Evolutionary conservation across 23 red algal species (phyloP).

Genomic region (Gracilaria gracilis): DNA sequence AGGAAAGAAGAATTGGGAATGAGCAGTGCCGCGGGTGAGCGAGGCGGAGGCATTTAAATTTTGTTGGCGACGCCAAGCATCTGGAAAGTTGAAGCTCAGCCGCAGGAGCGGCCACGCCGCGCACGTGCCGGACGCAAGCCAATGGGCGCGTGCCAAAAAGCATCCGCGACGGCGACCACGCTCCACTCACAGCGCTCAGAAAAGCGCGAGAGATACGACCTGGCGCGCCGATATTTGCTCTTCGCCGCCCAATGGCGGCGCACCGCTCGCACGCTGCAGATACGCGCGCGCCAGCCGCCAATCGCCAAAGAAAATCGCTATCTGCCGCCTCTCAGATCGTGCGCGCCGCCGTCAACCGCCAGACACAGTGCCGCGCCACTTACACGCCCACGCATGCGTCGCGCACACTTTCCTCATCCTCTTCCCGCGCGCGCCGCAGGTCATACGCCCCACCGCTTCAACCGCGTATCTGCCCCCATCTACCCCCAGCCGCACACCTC

Average conservation of each 20-base stretch:
- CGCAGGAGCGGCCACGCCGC: background rate
- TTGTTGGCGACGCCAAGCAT: too few species aligned
- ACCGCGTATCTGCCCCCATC: background rate
- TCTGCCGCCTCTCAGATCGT: background rate
- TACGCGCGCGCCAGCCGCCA: background rate
- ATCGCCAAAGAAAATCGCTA: background rate
- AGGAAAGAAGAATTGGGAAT: too few species aligned
- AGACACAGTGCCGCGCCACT: background rate
- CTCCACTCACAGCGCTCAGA: background rate
- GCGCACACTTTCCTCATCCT: background rate
- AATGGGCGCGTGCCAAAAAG: background rate
- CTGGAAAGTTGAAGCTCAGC: too few species aligned
- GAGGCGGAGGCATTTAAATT: too few species aligned
- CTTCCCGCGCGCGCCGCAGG: background rate
- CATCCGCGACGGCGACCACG: background rate
- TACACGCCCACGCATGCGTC: background rate
- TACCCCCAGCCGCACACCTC: background rate
- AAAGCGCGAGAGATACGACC: background rate
- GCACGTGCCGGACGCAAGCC: background rate
- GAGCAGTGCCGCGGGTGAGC: too few species aligned
- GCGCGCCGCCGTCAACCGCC: background rate
- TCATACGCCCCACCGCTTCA: background rate
- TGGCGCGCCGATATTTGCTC: background rate
- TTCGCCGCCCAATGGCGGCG: background rate
- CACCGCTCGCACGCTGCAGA: background rate